These are phyloP conservation scores for Phytophthora rubi DNA, from an alignment of 352 stramenopile genomes.

Conservation along the genomic window DNA sequence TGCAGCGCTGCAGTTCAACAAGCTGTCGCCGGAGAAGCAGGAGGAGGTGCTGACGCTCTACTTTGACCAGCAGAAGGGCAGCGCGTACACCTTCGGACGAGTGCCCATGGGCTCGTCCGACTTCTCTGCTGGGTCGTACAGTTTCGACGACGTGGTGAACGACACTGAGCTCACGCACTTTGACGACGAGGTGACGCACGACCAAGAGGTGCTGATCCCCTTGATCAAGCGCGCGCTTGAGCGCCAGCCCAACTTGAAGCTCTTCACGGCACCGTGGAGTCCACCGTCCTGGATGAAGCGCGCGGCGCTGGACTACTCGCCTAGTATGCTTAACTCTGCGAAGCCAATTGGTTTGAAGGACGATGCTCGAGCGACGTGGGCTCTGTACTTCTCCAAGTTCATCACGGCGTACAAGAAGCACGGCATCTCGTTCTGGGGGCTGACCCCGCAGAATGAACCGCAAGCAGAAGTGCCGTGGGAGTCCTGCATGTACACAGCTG, in stretches of 20 bases:
- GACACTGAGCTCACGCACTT: conserved; percentile 85
- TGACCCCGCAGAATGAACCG: conserved; percentile 93
- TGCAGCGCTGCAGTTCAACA: conserved; percentile 87
- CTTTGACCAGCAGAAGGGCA: conserved; percentile 83
- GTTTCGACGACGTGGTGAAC: conserved; percentile 78
- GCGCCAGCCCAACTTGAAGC: conserved; percentile 71
- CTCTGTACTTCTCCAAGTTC: conserved; percentile 93
- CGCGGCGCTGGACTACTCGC: conserved; percentile 39
- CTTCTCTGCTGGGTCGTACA: conserved; percentile 90
- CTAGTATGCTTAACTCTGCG: conserved; percentile 72
- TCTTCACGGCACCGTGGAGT: conserved; percentile 91
- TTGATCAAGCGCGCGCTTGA: conserved; percentile 78
- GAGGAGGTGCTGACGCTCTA: conserved; percentile 88
- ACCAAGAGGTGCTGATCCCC: conserved; percentile 84
- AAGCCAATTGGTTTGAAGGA: conserved; percentile 59
- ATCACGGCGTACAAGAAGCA: conserved; percentile 91
- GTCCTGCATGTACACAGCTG: conserved; percentile 59
- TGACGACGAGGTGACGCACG: conserved; percentile 71
- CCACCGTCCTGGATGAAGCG: conserved; percentile 92
- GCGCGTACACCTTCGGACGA: conserved; percentile 88
- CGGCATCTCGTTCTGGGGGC: conserved; percentile 85
- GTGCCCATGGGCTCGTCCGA: conserved; percentile 93
- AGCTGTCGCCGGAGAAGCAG: conserved; percentile 78
- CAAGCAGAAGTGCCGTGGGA: conserved; percentile 79
- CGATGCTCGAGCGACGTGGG: conserved; percentile 75